Evolutionary conservation across 495 filamentous ascomycete species (phyloP), one percentile per base, ranked within the genome.

Genomic region (Podospora conica): DNA sequence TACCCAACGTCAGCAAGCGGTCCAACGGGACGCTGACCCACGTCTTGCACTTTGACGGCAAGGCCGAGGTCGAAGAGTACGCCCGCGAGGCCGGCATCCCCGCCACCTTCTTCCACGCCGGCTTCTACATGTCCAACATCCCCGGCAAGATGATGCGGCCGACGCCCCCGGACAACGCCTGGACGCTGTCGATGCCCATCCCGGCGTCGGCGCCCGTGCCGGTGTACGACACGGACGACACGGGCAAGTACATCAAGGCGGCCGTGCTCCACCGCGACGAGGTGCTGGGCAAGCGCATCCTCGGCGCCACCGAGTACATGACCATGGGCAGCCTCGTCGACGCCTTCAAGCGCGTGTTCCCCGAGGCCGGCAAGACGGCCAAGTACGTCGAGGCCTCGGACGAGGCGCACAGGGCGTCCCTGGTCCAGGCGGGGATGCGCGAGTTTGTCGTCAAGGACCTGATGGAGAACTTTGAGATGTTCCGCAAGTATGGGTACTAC

Each of bases 11-110:
- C 27, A 77, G 65, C 0, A 69, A 78, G 21, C 70, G 85, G 21
- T 72, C 74, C 48, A 73, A 78, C 24, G 84, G 84, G 20, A 76
- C 74, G 57, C 76, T 83, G 11, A 60, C 73, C n/a, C 70, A 85
- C 62, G 81, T 90, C 27, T 73, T 79, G 27, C 86, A 89, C 72
- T 91, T 88, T 68, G 87, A 90, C 72, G 68, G 70, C 65, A 90
- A 90, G 72, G 85, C 85, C 22, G 65, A 78, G 1, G 79, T 90
- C 9, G 87, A 85, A 57, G 74, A 83, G 20, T 88, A 90, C 72
- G 82, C 88, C 61, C 76, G 79, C 53, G 11, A 53, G 1, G 60
- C 76, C 11, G 80, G 76, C 12, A 70, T 90, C 18, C 78, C 80
- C 0, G 78, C 81, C 64, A 84, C 83, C 0, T 88, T 84, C 69